phyloP scores from a whole-genome alignment of 768 basidiomycete species.

The Leccinum fibrillosum region DNA sequence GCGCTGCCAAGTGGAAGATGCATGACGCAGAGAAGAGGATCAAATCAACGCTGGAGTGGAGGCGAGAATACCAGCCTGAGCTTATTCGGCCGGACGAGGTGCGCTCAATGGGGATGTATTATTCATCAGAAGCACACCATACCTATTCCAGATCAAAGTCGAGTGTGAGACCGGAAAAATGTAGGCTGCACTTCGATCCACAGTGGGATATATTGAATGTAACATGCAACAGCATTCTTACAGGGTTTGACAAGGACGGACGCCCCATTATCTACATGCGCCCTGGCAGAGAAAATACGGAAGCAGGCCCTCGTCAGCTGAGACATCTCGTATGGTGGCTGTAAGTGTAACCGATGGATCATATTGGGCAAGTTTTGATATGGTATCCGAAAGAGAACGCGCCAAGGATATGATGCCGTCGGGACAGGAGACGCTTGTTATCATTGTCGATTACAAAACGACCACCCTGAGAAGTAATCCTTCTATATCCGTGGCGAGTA shows the following conservation, averaged over 20 bases:
- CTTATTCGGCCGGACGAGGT: constrained; percentile 75
- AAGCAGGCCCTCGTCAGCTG: constrained; percentile 72
- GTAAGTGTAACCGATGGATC: constrained; percentile 41
- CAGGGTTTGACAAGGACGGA: constrained; percentile 82
- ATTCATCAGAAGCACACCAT: not conserved
- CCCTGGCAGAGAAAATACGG: constrained; percentile 83
- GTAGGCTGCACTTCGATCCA: constrained; percentile 39
- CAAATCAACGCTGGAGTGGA: constrained; percentile 78
- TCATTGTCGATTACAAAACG: constrained; percentile 83
- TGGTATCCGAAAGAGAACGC: constrained; percentile 57
- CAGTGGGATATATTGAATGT: not conserved
- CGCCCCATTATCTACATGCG: constrained; percentile 89
- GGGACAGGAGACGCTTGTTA: constrained; percentile 78
- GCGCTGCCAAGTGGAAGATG: constrained; percentile 81
- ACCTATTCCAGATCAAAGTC: constrained; percentile 48
- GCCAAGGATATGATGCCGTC: constrained; percentile 88
- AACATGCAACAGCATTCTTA: constrained; percentile 55
- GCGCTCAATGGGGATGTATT: constrained; percentile 20
- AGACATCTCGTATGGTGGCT: constrained; percentile 84
- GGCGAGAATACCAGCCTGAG: constrained; percentile 81
- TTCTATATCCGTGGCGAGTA: constrained; percentile 74
- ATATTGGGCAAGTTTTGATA: constrained; percentile 7
- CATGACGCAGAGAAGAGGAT: constrained; percentile 76
- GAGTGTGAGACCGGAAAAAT: constrained; percentile 89
- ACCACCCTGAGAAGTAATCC: constrained; percentile 82